Base-by-base conservation (phyloP, 139 green algal species). In the Chlorella sp. region DNA sequence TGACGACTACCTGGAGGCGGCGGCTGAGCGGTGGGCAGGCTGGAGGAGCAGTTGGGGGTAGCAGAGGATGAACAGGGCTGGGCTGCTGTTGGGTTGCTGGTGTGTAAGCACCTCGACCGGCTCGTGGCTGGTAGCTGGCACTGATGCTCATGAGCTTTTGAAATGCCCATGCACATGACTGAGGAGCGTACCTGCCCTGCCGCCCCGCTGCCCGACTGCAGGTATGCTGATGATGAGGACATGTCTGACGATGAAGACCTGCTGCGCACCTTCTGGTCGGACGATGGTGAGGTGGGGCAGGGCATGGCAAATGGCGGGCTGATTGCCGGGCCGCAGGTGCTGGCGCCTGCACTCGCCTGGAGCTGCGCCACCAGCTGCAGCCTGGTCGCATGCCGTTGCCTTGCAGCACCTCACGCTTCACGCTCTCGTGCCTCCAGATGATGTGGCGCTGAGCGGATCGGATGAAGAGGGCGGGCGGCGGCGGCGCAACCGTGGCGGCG, bases 231-330 rank as follows among this genome's bases (percentile, higher is more conserved):
- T 15, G 85, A 90, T 1, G 89, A 91, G 30, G 26, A 74, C 15
- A 25, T 85, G n/a, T 90, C 84, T 16, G 89, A 92, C 34, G 90
- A 92, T 7, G 90, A 95, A 20, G 90, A 92, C 44, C 73, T 91
- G 62, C 68, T 95, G 60, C 70, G 85, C 18, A 78, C 89, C 11
- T 95, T 95, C 38, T 95, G 93, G 93, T 93, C 87, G 16, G 91
- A 95, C 74, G 92, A 94, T 15, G 82, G 51, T 79, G 28, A 15
- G 51, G n/a, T n/a, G n/a, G n/a, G n/a, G n/a, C n/a, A n/a, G n/a
- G n/a, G n/a, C n/a, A n/a, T n/a, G n/a, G n/a, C n/a, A n/a, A n/a
- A n/a, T n/a, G n/a, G n/a, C n/a, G n/a, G n/a, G n/a, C n/a, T n/a
- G n/a, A n/a, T n/a, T n/a, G n/a, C n/a, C n/a, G n/a, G n/a, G n/a